Conservation (phyloP, 1,284 basidiomycete genomes). For the Ceratobasidium papillatum region DNA sequence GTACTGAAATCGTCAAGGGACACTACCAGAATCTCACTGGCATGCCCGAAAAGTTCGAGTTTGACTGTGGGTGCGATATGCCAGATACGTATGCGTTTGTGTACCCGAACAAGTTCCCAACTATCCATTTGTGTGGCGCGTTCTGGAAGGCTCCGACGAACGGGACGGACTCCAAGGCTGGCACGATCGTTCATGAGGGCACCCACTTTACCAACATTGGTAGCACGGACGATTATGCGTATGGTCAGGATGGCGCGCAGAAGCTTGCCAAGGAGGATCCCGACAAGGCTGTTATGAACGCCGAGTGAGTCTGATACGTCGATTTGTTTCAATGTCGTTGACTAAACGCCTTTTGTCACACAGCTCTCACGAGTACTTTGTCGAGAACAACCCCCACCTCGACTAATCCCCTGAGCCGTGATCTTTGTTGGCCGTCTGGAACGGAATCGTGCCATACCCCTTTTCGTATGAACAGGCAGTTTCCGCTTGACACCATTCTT, state of each 20-base stretch:
- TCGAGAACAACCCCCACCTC: conserved; percentile 32
- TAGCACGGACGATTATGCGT: conserved; percentile 37
- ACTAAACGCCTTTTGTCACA: neutral
- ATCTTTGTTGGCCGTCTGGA: neutral
- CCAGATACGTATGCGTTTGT: conserved; percentile 40
- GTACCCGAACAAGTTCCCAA: conserved; percentile 37
- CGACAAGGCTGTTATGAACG: conserved; percentile 35
- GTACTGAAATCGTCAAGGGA: conserved; percentile 36
- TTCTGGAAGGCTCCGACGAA: conserved; percentile 41
- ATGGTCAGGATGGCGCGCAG: conserved; percentile 33
- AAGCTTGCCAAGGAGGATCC: conserved; percentile 19
- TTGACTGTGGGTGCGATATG: conserved; percentile 39
- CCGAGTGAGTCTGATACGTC: conserved; percentile 18
- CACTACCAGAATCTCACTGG: conserved; percentile 32
- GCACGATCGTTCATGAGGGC: conserved; percentile 40
- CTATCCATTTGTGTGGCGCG: conserved; percentile 39
- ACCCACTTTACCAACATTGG: conserved; percentile 39
- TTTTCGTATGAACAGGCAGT: neutral
- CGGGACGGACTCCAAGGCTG: conserved; percentile 42
- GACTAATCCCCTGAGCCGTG: neutral
- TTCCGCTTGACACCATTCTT: neutral
- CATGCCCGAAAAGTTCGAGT: conserved; percentile 32
- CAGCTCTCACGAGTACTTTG: conserved; percentile 39
- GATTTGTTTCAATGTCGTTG: neutral
- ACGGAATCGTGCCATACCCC: neutral